Evolutionary conservation across 1,139 yeast species (phyloP).

Genomic region (Yamadazyma pseudoaaseri): DNA sequence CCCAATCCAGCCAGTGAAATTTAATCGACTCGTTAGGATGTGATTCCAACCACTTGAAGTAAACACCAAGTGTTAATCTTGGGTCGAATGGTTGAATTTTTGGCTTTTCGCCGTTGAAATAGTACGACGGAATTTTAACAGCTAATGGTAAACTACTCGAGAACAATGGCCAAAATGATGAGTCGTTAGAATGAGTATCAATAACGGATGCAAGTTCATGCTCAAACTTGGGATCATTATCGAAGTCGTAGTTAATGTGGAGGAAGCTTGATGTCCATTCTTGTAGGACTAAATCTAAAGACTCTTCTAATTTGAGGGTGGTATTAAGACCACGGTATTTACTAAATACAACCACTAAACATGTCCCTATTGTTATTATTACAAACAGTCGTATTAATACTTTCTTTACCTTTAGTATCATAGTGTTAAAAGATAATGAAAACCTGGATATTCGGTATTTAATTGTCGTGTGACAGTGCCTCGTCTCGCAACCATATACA

Average conservation of each 20-base stretch:
- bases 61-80: constrained; percentile 44
- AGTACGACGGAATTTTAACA: constrained; percentile 21
- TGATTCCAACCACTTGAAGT: constrained; percentile 26
- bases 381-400: constrained; percentile 7
- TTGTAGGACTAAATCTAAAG: constrained; percentile 18
- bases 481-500: too few species aligned
- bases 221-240: constrained; percentile 18
- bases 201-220: constrained; percentile 14
- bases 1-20: constrained; percentile 48
- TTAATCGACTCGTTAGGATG: constrained; percentile 17
- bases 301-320: constrained; percentile 7
- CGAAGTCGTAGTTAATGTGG: constrained; percentile 19
- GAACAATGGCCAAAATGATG: constrained; percentile 26
- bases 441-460: too few species aligned
- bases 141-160: constrained; percentile 14
- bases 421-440: too few species aligned
- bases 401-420: constrained; percentile 7
- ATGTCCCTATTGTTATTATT: neutral
- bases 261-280: constrained; percentile 20
- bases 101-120: constrained; percentile 14
- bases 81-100: constrained; percentile 47
- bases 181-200: constrained; percentile 19
- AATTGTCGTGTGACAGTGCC: too few species aligned
- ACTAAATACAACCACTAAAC: constrained; percentile 2
- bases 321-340: constrained; percentile 1